Evolutionary conservation across 148 eudicot species (phyloP).

Genomic region (Oxyria digyna): DNA sequence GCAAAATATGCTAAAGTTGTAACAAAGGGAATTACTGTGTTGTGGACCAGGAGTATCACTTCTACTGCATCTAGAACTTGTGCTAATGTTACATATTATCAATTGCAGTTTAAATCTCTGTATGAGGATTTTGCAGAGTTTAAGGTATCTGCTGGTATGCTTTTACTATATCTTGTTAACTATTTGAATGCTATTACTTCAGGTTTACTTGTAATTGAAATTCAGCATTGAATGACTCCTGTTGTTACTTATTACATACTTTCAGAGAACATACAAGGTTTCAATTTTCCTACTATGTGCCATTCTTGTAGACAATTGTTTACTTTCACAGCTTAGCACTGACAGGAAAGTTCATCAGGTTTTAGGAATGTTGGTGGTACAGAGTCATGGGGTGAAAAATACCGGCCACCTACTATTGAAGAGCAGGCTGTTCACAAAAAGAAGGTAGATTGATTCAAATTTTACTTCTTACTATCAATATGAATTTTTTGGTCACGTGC

Average conservation of each 20-base stretch:
- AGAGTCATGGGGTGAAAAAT: slow-evolving; percentile 84
- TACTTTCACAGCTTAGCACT: background rate
- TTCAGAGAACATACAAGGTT: background rate
- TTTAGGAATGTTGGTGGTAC: slow-evolving; percentile 18
- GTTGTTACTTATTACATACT: background rate
- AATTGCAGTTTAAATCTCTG: slow-evolving; percentile 45
- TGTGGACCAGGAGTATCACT: too few relatives aligned
- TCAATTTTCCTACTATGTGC: background rate
- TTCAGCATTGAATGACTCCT: background rate
- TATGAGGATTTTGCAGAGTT: slow-evolving; percentile 66
- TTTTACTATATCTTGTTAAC: background rate
- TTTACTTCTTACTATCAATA: background rate
- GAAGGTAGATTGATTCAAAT: slow-evolving; percentile 51
- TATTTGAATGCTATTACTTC: background rate
- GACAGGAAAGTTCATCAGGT: slow-evolving; percentile 27
- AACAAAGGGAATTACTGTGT: too few relatives aligned
- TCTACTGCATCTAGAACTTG: background rate
- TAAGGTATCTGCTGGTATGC: slow-evolving; percentile 87
- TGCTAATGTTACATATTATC: slow-evolving; percentile 5
- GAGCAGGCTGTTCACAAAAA: slow-evolving; percentile 89
- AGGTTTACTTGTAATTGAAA: background rate
- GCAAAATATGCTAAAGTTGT: background rate
- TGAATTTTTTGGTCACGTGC: slow-evolving; percentile 7
- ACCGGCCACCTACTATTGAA: slow-evolving; percentile 57
- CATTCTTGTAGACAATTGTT: background rate